Percentiles rank a stretch among this genome's conserved stretches.
These are phyloP conservation scores for Ophiostoma himal-ulmi DNA, from an alignment of 2,329 filamentous ascomycete genomes.

Conservation along the genomic window DNA sequence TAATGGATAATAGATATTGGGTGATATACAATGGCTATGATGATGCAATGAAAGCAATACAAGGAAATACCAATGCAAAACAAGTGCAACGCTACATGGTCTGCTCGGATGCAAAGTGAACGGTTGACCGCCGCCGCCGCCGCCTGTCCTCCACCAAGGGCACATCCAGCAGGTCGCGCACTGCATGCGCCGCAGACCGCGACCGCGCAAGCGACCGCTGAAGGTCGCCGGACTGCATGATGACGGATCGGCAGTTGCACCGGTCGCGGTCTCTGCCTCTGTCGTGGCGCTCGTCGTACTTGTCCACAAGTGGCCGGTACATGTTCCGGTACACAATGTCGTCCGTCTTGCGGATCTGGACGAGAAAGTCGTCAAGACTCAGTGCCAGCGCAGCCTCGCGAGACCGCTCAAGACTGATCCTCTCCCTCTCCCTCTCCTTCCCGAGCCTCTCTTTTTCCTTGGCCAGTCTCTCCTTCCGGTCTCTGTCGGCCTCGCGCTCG, in stretches of 20 bases:
- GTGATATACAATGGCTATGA: background rate
- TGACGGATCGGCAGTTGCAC: background rate
- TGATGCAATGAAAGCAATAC: background rate
- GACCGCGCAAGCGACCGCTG: constrained; percentile 16
- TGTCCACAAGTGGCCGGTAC: constrained; percentile 10
- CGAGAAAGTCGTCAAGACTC: constrained; percentile 19
- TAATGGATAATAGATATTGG: background rate
- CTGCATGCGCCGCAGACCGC: background rate
- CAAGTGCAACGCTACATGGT: background rate
- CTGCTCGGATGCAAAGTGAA: background rate
- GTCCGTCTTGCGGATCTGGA: constrained; percentile 19
- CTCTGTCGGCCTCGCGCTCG: background rate
- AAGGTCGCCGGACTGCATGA: constrained; percentile 4
- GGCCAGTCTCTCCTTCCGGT: background rate
- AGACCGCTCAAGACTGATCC: background rate
- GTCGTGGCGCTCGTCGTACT: background rate
- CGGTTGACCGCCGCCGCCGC: background rate
- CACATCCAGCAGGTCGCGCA: background rate
- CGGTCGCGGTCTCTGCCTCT: background rate
- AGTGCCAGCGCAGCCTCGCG: background rate
- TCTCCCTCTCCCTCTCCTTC: background rate
- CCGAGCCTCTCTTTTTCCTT: background rate
- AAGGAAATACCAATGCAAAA: background rate
- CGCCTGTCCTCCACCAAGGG: background rate
- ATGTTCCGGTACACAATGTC: constrained; percentile 16